Percentiles rank a stretch among this genome's conserved stretches.
Evolutionary conservation across 1,139 yeast genomes (phyloP).

Genomic region (Kurtzmaniella natalensis): DNA sequence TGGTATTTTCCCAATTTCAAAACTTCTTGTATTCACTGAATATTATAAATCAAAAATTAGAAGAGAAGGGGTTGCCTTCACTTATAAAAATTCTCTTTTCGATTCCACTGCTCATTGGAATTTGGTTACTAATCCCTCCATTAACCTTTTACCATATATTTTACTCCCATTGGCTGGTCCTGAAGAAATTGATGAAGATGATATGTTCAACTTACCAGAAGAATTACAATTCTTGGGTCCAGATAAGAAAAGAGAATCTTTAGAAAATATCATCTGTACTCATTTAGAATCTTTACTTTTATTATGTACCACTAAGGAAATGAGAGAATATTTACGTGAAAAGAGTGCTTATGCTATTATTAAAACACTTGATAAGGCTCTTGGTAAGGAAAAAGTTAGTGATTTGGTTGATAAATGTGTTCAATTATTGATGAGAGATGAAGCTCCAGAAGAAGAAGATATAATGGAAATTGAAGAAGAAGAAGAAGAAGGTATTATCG

Average conservation of each 20-base stretch:
- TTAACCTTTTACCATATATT: slow-evolving; percentile 77
- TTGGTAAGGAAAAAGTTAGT: slow-evolving; percentile 57
- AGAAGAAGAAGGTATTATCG: slow-evolving; percentile 45
- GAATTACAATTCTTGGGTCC: slow-evolving; percentile 77
- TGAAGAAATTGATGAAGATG: slow-evolving; percentile 76
- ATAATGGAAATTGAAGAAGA: slow-evolving; percentile 22
- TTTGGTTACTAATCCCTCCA: slow-evolving; percentile 55
- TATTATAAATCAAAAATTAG: slow-evolving; percentile 72
- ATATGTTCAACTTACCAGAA: slow-evolving; percentile 83
- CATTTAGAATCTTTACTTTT: slow-evolving; percentile 76
- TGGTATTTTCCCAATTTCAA: slow-evolving; percentile 72
- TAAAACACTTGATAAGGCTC: slow-evolving; percentile 75
- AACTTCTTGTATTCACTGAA: slow-evolving; percentile 79
- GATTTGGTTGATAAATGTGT: slow-evolving; percentile 75
- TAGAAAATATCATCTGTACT: slow-evolving; percentile 56
- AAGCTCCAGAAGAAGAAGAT: slow-evolving; percentile 40
- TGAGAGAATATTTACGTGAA: slow-evolving; percentile 71
- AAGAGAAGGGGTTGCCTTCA: slow-evolving; percentile 90
- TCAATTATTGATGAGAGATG: slow-evolving; percentile 90
- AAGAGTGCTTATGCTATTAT: slow-evolving; percentile 80
- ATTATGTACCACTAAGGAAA: slow-evolving; percentile 67
- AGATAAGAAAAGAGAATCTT: slow-evolving; percentile 75
- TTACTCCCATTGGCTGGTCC: slow-evolving; percentile 82
- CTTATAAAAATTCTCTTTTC: slow-evolving; percentile 84
- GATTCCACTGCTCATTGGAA: slow-evolving; percentile 66